Evolutionary conservation across 345 rosid genomes (phyloP).

Genomic region (Xanthoceras sorbifolium): DNA sequence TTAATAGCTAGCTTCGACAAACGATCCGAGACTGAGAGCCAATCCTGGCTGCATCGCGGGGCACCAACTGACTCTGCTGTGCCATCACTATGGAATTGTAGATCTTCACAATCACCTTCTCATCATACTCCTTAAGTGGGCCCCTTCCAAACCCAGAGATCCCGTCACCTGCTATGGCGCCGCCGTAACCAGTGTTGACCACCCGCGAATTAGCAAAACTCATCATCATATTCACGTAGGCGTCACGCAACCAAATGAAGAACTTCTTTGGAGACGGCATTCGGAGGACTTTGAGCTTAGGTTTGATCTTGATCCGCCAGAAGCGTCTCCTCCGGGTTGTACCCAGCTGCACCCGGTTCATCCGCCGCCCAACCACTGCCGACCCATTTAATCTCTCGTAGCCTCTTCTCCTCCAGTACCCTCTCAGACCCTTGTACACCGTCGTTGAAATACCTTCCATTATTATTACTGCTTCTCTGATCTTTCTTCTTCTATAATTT

Average conservation of each 20-base stretch:
- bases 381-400: slow-evolving; percentile 38
- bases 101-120: slow-evolving; percentile 62
- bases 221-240: slow-evolving; percentile 63
- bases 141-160: slow-evolving; percentile 27
- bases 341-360: slow-evolving; percentile 24
- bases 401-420: slow-evolving; percentile 45
- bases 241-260: slow-evolving; percentile 54
- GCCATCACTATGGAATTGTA: slow-evolving; percentile 61
- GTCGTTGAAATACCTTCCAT: slow-evolving; percentile 52
- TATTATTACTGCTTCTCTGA: neutral
- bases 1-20: slow-evolving; percentile 9
- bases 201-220: slow-evolving; percentile 43
- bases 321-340: slow-evolving; percentile 19
- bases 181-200: slow-evolving; percentile 32
- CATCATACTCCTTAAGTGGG: slow-evolving; percentile 54
- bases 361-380: slow-evolving; percentile 22
- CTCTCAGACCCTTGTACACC: slow-evolving; percentile 33
- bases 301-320: slow-evolving; percentile 51
- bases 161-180: slow-evolving; percentile 12
- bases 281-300: slow-evolving; percentile 38
- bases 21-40: slow-evolving; percentile 26
- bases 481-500: neutral
- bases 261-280: slow-evolving; percentile 38
- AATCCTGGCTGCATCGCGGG: slow-evolving; percentile 37
- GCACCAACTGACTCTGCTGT: slow-evolving; percentile 47